Percentiles rank a stretch among this genome's conserved stretches.
phyloP scores from a whole-genome alignment of 2,329 filamentous ascomycete genomes.

The Pseudohalonectria lignicola region DNA sequence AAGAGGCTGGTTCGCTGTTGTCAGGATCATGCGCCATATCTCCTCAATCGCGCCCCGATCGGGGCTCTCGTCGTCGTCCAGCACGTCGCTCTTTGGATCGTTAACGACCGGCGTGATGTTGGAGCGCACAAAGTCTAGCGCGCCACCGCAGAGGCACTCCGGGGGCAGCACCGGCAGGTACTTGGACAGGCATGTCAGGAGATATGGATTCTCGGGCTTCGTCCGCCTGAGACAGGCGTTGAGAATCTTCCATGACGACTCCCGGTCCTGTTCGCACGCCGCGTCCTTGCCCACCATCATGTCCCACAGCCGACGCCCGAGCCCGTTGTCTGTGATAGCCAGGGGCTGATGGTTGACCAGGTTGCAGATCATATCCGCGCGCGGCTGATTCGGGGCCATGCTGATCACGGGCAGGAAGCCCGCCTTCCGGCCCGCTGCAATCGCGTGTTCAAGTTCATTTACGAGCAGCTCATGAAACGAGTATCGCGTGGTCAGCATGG shows the following conservation, averaged over 20 bases:
- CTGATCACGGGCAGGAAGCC: constrained; percentile 33
- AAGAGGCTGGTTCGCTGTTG: constrained; percentile 52
- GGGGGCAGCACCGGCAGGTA: constrained; percentile 48
- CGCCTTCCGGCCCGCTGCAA: constrained; percentile 26
- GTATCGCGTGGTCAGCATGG: constrained; percentile 47
- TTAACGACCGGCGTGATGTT: constrained; percentile 35
- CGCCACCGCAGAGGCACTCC: constrained; percentile 45
- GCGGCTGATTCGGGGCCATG: constrained; percentile 37
- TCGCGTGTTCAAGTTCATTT: constrained; percentile 50
- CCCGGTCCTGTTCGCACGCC: constrained; percentile 47
- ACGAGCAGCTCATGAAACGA: constrained; percentile 51
- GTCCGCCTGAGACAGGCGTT: constrained; percentile 31
- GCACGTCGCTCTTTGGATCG: constrained; percentile 28
- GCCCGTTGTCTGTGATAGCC: constrained; percentile 44
- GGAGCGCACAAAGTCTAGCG: constrained; percentile 51
- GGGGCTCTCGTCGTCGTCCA: constrained; percentile 36
- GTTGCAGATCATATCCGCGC: constrained; percentile 42
- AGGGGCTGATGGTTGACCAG: constrained; percentile 51
- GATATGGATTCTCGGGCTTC: constrained; percentile 42
- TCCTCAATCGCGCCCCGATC: constrained; percentile 51
- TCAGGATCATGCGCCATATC: constrained; percentile 75
- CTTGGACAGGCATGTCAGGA: constrained; percentile 38
- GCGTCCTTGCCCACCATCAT: constrained; percentile 57
- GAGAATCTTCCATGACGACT: constrained; percentile 59
- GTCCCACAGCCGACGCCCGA: constrained; percentile 59